Percentiles rank a stretch among this genome's conserved stretches.
Conservation (phyloP, 2,329 filamentous ascomycete genomes). For the Podosphaera fusca region DNA sequence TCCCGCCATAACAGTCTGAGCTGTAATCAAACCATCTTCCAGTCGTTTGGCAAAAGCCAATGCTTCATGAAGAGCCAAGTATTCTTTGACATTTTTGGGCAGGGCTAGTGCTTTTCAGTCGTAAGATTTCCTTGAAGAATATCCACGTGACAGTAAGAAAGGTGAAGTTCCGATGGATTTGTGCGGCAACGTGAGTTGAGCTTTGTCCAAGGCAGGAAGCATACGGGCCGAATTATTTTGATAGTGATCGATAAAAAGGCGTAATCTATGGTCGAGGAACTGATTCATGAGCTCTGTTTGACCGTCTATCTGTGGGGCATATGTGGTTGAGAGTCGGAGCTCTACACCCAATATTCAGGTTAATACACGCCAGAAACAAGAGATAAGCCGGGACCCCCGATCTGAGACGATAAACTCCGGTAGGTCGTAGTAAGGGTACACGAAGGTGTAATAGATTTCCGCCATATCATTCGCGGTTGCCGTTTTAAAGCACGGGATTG, state of each 20-base stretch:
- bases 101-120: too few relatives aligned
- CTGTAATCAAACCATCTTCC: too few relatives aligned
- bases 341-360: not conserved
- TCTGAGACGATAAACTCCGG: not conserved
- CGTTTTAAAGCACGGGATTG: not conserved
- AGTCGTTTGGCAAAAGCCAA: too few relatives aligned
- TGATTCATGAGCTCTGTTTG: not conserved
- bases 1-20: too few relatives aligned
- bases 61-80: too few relatives aligned
- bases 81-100: too few relatives aligned
- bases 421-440: not conserved
- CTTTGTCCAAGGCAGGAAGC: not conserved
- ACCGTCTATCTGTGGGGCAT: not conserved
- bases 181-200: not conserved
- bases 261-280: not conserved
- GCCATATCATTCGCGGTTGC: not conserved
- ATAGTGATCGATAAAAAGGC: not conserved
- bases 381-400: not conserved
- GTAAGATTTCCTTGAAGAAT: too few relatives aligned
- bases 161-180: not conserved
- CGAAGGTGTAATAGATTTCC: not conserved
- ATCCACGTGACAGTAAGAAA: too few relatives aligned
- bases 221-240: not conserved
- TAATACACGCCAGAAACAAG: not conserved
- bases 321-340: not conserved